A percentile compares a stretch with the other conserved stretches of the same genome.
Evolutionary conservation across 768 basidiomycete genomes (phyloP).

Genomic region (Leccinum longicurvipes): DNA sequence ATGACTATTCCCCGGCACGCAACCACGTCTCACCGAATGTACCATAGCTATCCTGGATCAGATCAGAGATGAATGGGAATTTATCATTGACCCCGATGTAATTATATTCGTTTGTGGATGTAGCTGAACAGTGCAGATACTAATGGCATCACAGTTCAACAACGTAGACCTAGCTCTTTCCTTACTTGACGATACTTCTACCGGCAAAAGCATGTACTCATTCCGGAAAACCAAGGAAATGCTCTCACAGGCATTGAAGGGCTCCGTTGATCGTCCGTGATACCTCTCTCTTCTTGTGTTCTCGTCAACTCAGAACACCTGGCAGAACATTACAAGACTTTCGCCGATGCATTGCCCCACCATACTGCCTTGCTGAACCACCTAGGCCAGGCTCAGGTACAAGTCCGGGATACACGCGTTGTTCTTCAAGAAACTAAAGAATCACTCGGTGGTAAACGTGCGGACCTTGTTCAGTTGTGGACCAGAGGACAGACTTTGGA

Average conservation of each 20-base stretch:
- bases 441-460: conserved; percentile 72
- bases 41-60: conserved; percentile 73
- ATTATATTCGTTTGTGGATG: conserved; percentile 20
- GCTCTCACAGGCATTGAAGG: conserved; percentile 77
- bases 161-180: conserved; percentile 91
- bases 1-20: background rate
- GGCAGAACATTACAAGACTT: conserved; percentile 89
- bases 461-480: conserved; percentile 90
- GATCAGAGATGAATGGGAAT: conserved; percentile 88
- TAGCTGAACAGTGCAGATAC: conserved; percentile 1
- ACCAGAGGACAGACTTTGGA: conserved; percentile 85
- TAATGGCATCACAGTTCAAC: conserved; percentile 64
- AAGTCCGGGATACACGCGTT: conserved; percentile 68
- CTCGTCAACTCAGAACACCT: conserved; percentile 7
- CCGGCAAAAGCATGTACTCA: conserved; percentile 71
- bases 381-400: conserved; percentile 67
- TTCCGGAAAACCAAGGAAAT: conserved; percentile 74
- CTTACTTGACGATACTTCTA: conserved; percentile 72
- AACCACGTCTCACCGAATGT: background rate
- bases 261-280: conserved; percentile 81
- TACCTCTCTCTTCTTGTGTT: background rate
- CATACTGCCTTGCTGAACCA: conserved; percentile 77
- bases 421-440: conserved; percentile 79
- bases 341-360: conserved; percentile 90
- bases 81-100: conserved; percentile 79